A percentile compares a stretch with the other conserved stretches of the same genome.
Conservation (phyloP, 2,329 filamentous ascomycete species). For the Colletotrichum zoysiae region DNA sequence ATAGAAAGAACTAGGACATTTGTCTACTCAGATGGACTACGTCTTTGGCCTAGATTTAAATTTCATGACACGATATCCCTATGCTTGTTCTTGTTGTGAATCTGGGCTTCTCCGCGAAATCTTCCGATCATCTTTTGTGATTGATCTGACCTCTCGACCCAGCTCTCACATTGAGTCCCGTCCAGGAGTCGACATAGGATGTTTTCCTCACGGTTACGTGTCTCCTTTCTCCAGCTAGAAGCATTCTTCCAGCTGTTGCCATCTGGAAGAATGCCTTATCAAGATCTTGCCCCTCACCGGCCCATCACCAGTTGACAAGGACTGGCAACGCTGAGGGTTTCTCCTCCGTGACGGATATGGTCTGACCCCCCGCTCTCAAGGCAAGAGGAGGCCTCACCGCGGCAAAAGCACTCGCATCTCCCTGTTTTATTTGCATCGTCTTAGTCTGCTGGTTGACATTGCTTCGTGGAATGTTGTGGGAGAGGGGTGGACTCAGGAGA, state of each 20-base stretch:
- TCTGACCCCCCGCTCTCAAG: not conserved
- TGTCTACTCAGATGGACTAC: no score
- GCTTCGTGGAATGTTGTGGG: no score
- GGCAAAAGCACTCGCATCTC: not conserved
- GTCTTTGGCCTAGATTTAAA: not conserved
- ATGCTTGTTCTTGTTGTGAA: not conserved
- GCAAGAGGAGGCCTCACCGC: not conserved
- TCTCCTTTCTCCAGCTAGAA: not conserved
- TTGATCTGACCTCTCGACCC: not conserved
- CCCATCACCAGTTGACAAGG: constrained; percentile 33
- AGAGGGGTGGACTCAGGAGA: not conserved
- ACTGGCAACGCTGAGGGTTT: constrained; percentile 12
- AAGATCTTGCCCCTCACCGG: not conserved
- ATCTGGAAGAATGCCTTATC: not conserved
- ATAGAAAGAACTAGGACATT: not conserved
- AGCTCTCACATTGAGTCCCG: no score
- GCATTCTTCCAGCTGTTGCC: constrained; percentile 1
- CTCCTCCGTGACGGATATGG: not conserved
- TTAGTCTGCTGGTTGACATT: not conserved
- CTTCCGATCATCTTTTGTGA: no score
- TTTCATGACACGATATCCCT: no score
- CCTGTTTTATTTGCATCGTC: not conserved
- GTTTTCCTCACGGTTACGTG: not conserved
- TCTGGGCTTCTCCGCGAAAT: not conserved
- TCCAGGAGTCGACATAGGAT: not conserved